Conservation (phyloP, 108 stramenopile species). For the Nannochloropsis granulata region DNA sequence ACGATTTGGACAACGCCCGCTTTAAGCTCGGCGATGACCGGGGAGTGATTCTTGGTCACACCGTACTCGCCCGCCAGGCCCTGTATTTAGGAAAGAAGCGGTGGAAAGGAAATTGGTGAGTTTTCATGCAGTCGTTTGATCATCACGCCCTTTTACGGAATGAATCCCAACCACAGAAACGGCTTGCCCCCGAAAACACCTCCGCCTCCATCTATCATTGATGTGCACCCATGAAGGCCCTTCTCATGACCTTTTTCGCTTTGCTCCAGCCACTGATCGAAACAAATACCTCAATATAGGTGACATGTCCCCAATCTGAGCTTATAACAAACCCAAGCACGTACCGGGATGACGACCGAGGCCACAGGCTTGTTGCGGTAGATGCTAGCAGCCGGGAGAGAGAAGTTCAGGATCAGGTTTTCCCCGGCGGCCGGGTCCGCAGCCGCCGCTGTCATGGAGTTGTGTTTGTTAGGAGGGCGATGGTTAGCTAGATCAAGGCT, state of each 20-base stretch:
- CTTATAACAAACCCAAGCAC: not conserved
- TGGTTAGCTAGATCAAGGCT: not conserved
- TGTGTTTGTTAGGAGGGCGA: not conserved
- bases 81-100: constrained; percentile 36
- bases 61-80: constrained; percentile 89
- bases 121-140: no score
- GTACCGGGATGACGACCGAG: not conserved
- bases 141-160: no score
- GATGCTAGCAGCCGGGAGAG: not conserved
- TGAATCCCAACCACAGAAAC: no score
- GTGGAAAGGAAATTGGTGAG: no score
- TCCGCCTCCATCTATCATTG: no score
- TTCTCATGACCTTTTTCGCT: no score
- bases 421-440: not conserved
- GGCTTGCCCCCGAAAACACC: no score
- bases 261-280: no score
- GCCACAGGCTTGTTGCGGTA: not conserved
- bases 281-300: no score
- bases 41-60: constrained; percentile 81
- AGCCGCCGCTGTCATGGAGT: not conserved
- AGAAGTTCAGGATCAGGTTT: not conserved
- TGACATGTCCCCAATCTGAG: no score
- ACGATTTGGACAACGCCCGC: constrained; percentile 81
- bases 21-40: constrained; percentile 87
- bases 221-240: no score